These are phyloP conservation scores for Chamaecrista fasciculata DNA, from an alignment of 306 rosid genomes.

Conservation along the genomic window DNA sequence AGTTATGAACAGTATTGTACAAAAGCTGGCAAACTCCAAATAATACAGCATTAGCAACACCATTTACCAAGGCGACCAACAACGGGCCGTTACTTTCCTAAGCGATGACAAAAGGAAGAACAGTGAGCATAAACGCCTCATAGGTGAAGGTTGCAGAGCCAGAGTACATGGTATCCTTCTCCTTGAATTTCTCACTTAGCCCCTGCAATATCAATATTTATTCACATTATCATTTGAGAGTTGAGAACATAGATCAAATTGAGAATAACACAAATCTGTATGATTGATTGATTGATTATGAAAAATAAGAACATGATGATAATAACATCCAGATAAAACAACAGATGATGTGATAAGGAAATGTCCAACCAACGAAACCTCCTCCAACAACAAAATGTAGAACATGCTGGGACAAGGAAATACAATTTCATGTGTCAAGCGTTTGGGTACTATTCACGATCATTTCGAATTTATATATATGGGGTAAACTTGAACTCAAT, in stretches of 20 bases:
- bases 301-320: not conserved
- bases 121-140: conserved; percentile 91
- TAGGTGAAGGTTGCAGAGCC: conserved; percentile 82
- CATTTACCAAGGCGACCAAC: not conserved
- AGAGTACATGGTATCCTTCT: conserved; percentile 66
- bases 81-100: conserved; percentile 34
- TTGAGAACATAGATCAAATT: too few species aligned
- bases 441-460: not conserved
- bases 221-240: not conserved
- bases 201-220: conserved; percentile 69
- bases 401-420: not conserved
- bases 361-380: too few species aligned
- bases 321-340: conserved; percentile 6
- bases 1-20: not conserved
- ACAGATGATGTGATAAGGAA: not conserved
- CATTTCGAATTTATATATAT: too few species aligned
- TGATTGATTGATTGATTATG: not conserved
- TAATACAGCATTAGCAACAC: not conserved
- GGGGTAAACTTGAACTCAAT: too few species aligned
- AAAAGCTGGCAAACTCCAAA: conserved; percentile 13
- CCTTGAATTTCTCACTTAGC: conserved; percentile 89
- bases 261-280: too few species aligned
- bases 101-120: conserved; percentile 81
- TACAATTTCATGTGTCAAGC: not conserved
- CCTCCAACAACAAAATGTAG: too few species aligned